Conservation (phyloP, 768 basidiomycete genomes). For the Pleurotus citrinopileatus region DNA sequence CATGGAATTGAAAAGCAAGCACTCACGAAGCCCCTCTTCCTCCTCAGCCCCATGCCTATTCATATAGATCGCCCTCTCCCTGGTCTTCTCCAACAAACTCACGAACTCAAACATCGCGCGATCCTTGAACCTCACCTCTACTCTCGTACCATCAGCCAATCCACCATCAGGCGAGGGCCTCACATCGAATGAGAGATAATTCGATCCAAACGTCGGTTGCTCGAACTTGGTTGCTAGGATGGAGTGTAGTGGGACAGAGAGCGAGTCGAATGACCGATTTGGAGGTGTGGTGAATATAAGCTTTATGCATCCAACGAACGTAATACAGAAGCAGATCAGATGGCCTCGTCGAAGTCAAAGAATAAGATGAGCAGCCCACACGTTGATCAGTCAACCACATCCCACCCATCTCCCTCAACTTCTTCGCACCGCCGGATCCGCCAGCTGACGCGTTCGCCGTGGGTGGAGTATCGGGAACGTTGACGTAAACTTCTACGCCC, state of each 20-base stretch:
- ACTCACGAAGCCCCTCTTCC: slow-evolving; percentile 63
- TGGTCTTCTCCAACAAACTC: slow-evolving; percentile 69
- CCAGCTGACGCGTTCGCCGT: slow-evolving; percentile 39
- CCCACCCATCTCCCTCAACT: slow-evolving; percentile 55
- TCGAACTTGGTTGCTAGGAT: slow-evolving; percentile 71
- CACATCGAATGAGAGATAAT: slow-evolving; percentile 65
- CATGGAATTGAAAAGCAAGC: neutral
- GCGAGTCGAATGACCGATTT: slow-evolving; percentile 36
- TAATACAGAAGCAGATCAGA: too few species aligned
- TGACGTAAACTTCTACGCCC: slow-evolving; percentile 57
- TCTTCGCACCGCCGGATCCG: slow-evolving; percentile 53
- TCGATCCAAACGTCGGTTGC: slow-evolving; percentile 70
- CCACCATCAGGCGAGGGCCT: slow-evolving; percentile 68
- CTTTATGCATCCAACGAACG: too few species aligned
- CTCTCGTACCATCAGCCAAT: slow-evolving; percentile 57
- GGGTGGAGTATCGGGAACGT: slow-evolving; percentile 54
- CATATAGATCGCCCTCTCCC: slow-evolving; percentile 77
- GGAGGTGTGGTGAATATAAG: slow-evolving; percentile 55
- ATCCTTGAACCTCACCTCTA: slow-evolving; percentile 67
- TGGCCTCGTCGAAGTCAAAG: too few species aligned
- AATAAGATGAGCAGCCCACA: too few species aligned
- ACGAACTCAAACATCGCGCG: slow-evolving; percentile 73
- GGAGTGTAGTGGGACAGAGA: slow-evolving; percentile 59
- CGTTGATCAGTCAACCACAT: slow-evolving; percentile 71
- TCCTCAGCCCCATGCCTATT: slow-evolving; percentile 50